Conservation (phyloP, 2,329 filamentous ascomycete genomes). For the Graphilbum fragrans region DNA sequence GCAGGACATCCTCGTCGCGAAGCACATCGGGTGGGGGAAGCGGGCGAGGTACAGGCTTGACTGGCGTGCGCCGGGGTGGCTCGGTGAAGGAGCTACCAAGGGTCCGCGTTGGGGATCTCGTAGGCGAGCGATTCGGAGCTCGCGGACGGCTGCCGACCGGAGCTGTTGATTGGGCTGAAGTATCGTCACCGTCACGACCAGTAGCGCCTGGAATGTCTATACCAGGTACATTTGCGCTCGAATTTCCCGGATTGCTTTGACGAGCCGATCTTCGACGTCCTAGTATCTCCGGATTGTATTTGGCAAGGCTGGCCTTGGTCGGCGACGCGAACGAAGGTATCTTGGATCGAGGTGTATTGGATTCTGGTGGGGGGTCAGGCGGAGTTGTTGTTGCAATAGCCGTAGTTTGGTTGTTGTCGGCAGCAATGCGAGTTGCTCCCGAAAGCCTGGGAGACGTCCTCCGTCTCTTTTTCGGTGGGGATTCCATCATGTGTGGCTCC, state of each 20-base stretch:
- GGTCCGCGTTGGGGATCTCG: constrained; percentile 15
- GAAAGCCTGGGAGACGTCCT: constrained; percentile 45
- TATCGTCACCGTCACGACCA: too few species aligned
- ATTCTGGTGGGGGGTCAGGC: constrained; percentile 13
- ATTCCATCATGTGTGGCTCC: constrained; percentile 28
- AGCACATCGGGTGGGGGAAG: constrained; percentile 31
- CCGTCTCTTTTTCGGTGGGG: constrained; percentile 50
- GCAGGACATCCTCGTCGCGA: constrained; percentile 28
- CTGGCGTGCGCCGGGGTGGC: constrained; percentile 26
- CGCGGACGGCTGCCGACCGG: not conserved
- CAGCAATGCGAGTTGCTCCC: constrained; percentile 24
- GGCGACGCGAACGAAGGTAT: constrained; percentile 55
- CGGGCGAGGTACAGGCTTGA: constrained; percentile 31
- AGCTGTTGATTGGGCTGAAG: not conserved
- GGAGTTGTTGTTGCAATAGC: constrained; percentile 19
- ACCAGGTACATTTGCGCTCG: too few species aligned
- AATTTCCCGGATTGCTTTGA: not conserved
- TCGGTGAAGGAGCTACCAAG: constrained; percentile 21
- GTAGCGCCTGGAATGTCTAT: too few species aligned
- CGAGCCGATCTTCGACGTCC: constrained; percentile 25
- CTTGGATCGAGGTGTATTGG: constrained; percentile 9
- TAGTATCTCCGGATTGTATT: constrained; percentile 47
- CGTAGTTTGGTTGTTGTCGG: not conserved
- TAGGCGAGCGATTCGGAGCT: constrained; percentile 4
- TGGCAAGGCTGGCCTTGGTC: constrained; percentile 50